These are phyloP conservation scores for Leishmania arabica DNA, from an alignment of 208 protist genomes.

Conservation along the genomic window DNA sequence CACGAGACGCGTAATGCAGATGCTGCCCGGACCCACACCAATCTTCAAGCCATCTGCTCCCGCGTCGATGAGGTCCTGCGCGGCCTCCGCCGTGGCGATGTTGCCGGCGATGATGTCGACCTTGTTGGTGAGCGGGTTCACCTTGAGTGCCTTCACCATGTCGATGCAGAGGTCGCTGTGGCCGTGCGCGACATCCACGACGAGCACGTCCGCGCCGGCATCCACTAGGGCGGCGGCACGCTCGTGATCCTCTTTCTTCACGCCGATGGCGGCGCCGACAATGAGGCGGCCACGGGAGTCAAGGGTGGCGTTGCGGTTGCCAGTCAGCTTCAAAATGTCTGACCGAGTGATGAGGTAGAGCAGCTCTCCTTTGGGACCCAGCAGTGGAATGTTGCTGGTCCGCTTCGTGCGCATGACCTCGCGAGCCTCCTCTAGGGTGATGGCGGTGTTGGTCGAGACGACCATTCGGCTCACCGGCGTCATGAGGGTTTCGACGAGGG, in stretches of 20 bases:
- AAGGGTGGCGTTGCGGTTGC: constrained; percentile 70
- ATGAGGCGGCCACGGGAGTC: constrained; percentile 77
- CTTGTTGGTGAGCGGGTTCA: constrained; percentile 51
- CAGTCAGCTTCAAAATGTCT: constrained; percentile 82
- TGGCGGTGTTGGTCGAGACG: constrained; percentile 48
- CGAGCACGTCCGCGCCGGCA: constrained; percentile 80
- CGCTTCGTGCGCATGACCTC: constrained; percentile 64
- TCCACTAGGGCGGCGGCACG: constrained; percentile 69
- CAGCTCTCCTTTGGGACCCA: constrained; percentile 58
- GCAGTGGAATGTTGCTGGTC: constrained; percentile 71
- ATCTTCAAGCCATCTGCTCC: constrained; percentile 93
- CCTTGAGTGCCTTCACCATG: constrained; percentile 82
- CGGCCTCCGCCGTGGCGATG: constrained; percentile 82
- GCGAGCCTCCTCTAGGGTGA: constrained; percentile 72
- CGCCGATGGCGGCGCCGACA: constrained; percentile 85
- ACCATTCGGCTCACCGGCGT: constrained; percentile 62
- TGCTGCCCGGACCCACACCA: constrained; percentile 86
- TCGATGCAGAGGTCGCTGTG: constrained; percentile 88
- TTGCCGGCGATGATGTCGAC: constrained; percentile 91
- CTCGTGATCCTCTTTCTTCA: constrained; percentile 78
- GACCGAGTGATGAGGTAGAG: constrained; percentile 81
- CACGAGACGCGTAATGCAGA: constrained; percentile 91
- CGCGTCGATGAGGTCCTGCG: constrained; percentile 83
- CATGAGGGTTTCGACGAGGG: constrained; percentile 61
- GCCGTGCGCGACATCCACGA: constrained; percentile 93